Evolutionary conservation across 2,329 filamentous ascomycete genomes (phyloP), one percentile per base, ranked within the genome.

Genomic region (Hymenoscyphus scutula): DNA sequence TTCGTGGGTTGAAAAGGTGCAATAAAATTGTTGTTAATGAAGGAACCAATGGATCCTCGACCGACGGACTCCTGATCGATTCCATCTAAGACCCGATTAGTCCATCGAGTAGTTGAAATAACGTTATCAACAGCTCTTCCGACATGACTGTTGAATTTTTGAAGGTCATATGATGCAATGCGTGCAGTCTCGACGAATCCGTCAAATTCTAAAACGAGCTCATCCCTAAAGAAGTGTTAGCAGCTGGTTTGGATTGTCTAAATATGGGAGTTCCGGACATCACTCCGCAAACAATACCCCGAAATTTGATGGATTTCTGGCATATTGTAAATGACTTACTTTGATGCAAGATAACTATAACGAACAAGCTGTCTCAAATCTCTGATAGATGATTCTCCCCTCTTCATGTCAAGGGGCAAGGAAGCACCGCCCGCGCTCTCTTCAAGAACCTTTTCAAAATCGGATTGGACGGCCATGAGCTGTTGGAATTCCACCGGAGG

Each of bases 351-450:
- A 25, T 84, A 81, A 68, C 88, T 91, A 75, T 88, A 86, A 45
- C 84, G 82, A 37, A 96, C 89, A 53, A 92, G 81, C 29, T 85
- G 88, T 34, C 89, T 85, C 27, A 95, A 77, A 69, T 93, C 90
- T 48, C 90, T 84, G 38, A 95, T 87, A 1, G 88, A 87, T 1
- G 85, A 80, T 74, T 94, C 90, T 2, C 88, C 87, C 10, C 86
- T 83, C 77, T 92, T 93, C 86, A 95, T 92, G 68, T 91, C 89
- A 68, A 90, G 80, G 0, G 90, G 90, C 2, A 95, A 77, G 1
- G 85, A 85, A 1, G 87, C 84, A 1, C 87, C 85, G 25, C 86
- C 82, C 1, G 85, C 83, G 17, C 85, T 86, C 63, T 86, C 84
- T 67, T 90, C 84, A 3, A 95, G 77, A 0, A 95, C 86, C 62